Evolutionary conservation across 495 filamentous ascomycete genomes (phyloP).

Genomic region (Chaetomidium leptoderma): DNA sequence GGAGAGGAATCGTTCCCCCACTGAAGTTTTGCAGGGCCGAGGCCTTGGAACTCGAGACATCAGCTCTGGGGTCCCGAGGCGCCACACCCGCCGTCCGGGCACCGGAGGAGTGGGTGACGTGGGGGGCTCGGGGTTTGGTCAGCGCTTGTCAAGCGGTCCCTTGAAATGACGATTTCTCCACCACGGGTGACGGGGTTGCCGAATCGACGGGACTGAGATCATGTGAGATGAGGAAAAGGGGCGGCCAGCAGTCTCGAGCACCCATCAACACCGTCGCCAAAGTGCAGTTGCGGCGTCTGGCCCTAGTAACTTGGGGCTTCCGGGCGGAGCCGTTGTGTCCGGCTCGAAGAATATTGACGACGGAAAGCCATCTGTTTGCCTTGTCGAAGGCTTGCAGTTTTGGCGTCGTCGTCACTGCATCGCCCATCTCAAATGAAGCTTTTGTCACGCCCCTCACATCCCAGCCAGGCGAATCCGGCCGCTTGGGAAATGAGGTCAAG

Average conservation of each 20-base stretch:
- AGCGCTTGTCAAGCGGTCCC: neutral
- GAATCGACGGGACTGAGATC: neutral
- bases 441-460: neutral
- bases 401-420: neutral
- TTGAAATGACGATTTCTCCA: constrained; percentile 3
- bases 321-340: too few species aligned
- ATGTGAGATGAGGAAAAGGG: neutral
- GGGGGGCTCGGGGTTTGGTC: neutral
- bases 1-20: too few species aligned
- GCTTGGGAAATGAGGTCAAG: constrained; percentile 15
- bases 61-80: neutral
- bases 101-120: neutral
- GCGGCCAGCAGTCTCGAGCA: neutral
- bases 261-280: neutral
- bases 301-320: neutral
- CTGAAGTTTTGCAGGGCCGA: too few species aligned
- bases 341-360: too few species aligned
- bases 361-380: neutral
- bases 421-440: neutral
- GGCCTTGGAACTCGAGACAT: too few species aligned
- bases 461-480: constrained; percentile 2
- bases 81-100: constrained; percentile 1
- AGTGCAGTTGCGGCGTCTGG: too few species aligned
- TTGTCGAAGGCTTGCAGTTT: neutral
- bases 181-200: neutral